These are phyloP conservation scores for Ceratonia siliqua DNA, from an alignment of 306 rosid genomes.

Conservation along the genomic window DNA sequence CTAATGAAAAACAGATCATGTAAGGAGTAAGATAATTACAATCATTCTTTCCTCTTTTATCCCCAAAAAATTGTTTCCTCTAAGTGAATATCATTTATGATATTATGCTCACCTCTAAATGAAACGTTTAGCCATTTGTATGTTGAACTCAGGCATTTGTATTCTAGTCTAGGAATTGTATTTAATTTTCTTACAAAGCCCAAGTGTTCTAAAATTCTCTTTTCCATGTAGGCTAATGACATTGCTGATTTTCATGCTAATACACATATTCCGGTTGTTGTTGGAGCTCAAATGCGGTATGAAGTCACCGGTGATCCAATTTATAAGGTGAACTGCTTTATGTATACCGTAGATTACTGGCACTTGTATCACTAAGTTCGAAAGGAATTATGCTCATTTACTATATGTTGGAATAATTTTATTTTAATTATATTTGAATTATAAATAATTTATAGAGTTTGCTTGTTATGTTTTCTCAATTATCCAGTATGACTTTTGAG, in stretches of 20 bases:
- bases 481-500: background rate
- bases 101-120: background rate
- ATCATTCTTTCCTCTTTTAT: background rate
- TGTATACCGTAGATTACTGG: slow-evolving; percentile 6
- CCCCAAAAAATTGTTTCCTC: background rate
- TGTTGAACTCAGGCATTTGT: background rate
- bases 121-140: slow-evolving; percentile 18
- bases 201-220: slow-evolving; percentile 1
- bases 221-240: slow-evolving; percentile 43
- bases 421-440: slow-evolving; percentile 8
- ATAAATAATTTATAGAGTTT: background rate
- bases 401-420: background rate
- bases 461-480: background rate
- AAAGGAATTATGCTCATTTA: slow-evolving; percentile 3
- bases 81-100: slow-evolving; percentile 19
- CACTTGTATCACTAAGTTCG: background rate
- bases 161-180: background rate
- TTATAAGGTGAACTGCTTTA: slow-evolving; percentile 52
- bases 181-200: background rate
- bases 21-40: background rate
- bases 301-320: slow-evolving; percentile 73
- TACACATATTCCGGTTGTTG: slow-evolving; percentile 67
- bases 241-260: slow-evolving; percentile 62
- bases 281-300: slow-evolving; percentile 74
- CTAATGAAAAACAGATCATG: background rate